Evolutionary conservation across 495 filamentous ascomycete species (phyloP).

Genomic region (Penicillium argentinense): DNA sequence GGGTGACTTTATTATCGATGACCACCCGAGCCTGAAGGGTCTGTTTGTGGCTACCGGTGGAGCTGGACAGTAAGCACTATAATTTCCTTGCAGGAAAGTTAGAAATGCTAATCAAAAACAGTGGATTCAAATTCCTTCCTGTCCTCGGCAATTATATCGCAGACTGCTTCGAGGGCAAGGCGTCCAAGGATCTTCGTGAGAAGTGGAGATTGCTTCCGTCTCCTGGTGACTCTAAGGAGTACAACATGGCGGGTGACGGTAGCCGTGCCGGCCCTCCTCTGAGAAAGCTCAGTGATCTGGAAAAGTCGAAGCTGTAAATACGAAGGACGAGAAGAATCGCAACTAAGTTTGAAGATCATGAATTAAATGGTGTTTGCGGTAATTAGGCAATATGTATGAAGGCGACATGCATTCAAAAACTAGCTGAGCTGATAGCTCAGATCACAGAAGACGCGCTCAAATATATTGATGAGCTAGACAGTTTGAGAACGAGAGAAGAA

Average conservation of each 20-base stretch:
- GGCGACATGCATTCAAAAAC: background rate
- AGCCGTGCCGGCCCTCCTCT: constrained; percentile 32
- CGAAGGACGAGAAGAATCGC: background rate
- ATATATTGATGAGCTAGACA: background rate
- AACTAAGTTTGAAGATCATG: background rate
- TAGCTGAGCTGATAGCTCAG: background rate
- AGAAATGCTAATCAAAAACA: constrained; percentile 16
- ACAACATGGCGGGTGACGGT: constrained; percentile 30
- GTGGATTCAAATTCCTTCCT: constrained; percentile 78
- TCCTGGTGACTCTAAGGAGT: constrained; percentile 6
- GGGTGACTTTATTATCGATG: constrained; percentile 72
- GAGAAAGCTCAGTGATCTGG: constrained; percentile 20
- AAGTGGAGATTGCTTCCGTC: constrained; percentile 57
- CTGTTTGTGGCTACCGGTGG: constrained; percentile 77
- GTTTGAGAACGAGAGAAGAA: background rate
- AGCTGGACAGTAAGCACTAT: constrained; percentile 58
- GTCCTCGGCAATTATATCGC: constrained; percentile 70
- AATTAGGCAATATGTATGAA: constrained; percentile 10
- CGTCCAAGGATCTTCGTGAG: constrained; percentile 47
- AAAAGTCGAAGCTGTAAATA: constrained; percentile 28
- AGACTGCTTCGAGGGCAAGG: constrained; percentile 54
- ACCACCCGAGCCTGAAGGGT: constrained; percentile 59
- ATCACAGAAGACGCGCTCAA: background rate
- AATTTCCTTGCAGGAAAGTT: background rate
- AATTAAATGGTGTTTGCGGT: constrained; percentile 8